A percentile compares a stretch with the other conserved stretches of the same genome.
These are phyloP conservation scores for Emydomyces testavorans DNA, from an alignment of 2,329 filamentous ascomycete species.

Conservation along the genomic window DNA sequence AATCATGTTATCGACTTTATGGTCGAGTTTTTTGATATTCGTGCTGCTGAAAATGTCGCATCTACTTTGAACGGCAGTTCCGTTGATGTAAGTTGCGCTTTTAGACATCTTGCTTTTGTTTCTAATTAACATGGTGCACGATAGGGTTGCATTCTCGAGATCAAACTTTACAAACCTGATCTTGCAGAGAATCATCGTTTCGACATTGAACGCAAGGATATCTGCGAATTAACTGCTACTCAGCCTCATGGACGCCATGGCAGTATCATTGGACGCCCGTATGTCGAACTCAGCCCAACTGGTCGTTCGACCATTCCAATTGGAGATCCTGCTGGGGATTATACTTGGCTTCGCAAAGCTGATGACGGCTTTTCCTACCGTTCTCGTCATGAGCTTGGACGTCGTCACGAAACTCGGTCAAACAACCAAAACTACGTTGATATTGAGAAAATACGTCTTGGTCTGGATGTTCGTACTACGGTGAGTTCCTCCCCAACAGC, in stretches of 20 bases:
- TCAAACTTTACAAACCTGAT: constrained; percentile 26
- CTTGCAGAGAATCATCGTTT: constrained; percentile 17
- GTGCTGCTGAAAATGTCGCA: constrained; percentile 28
- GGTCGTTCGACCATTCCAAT: constrained; percentile 32
- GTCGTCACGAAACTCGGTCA: constrained; percentile 21
- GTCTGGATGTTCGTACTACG: constrained; percentile 63
- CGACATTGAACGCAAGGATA: constrained; percentile 15
- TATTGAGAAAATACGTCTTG: constrained; percentile 39
- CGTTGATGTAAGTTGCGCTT: constrained; percentile 25
- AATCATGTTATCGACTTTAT: constrained; percentile 28
- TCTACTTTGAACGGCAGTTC: constrained; percentile 27
- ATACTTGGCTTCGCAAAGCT: constrained; percentile 25
- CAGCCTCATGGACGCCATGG: constrained; percentile 16
- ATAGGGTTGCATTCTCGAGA: constrained; percentile 25
- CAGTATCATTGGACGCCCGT: constrained; percentile 17
- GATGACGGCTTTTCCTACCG: constrained; percentile 24
- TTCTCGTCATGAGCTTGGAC: constrained; percentile 22
- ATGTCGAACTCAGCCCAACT: constrained; percentile 30
- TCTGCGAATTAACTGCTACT: constrained; percentile 16
- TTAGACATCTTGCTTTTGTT: not conserved
- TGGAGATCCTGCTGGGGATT: constrained; percentile 25
- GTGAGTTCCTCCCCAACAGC: constrained; percentile 37
- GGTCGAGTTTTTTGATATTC: constrained; percentile 32
- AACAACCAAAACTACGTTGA: constrained; percentile 37
- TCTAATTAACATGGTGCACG: not conserved